phyloP scores from a whole-genome alignment of 2,329 filamentous ascomycete genomes.

The Taxawa tesnikishii region DNA sequence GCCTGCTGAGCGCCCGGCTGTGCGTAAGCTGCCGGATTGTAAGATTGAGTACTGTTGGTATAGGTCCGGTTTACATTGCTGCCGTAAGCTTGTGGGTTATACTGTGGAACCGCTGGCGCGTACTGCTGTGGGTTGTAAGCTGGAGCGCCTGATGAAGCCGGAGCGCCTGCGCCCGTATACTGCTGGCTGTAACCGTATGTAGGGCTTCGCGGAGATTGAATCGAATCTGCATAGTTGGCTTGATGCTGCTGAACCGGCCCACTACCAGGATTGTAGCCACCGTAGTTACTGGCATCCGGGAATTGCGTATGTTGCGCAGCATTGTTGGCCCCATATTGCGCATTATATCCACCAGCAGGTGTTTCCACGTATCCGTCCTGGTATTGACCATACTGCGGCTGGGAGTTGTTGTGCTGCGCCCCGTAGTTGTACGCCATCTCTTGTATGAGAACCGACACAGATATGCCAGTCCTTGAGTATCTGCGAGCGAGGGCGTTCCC shows the following conservation, averaged over 20 bases:
- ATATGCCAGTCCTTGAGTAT: too few species aligned
- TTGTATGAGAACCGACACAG: too few species aligned
- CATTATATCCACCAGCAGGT: constrained; percentile 4
- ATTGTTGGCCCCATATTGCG: constrained; percentile 1
- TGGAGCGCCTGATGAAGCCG: constrained; percentile 11
- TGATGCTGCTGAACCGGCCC: constrained; percentile 4
- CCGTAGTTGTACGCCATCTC: constrained; percentile 48
- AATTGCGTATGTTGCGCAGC: background rate
- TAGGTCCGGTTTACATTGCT: constrained; percentile 22
- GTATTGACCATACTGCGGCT: constrained; percentile 22
- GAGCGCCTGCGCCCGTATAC: background rate
- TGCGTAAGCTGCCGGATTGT: constrained; percentile 14
- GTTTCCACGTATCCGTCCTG: constrained; percentile 10
- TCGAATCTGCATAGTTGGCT: background rate
- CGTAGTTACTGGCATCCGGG: background rate
- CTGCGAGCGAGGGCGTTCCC: too few species aligned
- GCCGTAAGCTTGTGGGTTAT: constrained; percentile 58
- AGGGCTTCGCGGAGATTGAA: constrained; percentile 14
- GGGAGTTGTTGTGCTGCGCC: constrained; percentile 33
- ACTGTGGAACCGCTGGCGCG: constrained; percentile 40
- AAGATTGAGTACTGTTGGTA: constrained; percentile 5
- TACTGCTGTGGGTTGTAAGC: constrained; percentile 54
- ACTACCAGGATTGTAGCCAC: constrained; percentile 2
- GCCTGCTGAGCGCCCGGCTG: constrained; percentile 9
- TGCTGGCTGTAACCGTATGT: constrained; percentile 4